Evolutionary conservation across 345 rosid species (phyloP).

Genomic region (Aethionema arabicum): DNA sequence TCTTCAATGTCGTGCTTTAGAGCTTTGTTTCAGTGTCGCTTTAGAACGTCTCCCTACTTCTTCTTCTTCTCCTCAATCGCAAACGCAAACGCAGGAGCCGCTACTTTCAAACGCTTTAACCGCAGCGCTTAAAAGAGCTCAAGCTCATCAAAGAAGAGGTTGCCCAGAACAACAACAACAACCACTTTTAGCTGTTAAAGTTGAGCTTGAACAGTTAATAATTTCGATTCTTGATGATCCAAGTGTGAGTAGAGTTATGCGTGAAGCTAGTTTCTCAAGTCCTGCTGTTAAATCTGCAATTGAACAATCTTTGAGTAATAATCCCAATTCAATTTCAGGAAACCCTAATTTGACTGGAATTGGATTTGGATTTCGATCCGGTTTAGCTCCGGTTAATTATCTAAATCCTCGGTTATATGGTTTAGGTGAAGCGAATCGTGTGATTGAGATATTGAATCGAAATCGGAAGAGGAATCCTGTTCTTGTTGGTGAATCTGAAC

Average conservation of each 20-base stretch:
- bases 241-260: conserved; percentile 94
- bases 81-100: conserved; percentile 51
- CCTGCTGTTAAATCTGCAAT: conserved; percentile 90
- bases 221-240: conserved; percentile 98
- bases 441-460: conserved; percentile 64
- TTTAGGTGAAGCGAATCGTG: conserved; percentile 48
- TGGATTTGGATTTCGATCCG: conserved; percentile 67
- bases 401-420: conserved; percentile 73
- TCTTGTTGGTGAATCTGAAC: conserved; percentile 84
- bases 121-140: conserved; percentile 98
- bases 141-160: conserved; percentile 97
- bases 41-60: conserved; percentile 82
- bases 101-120: conserved; percentile 93
- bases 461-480: conserved; percentile 78
- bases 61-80: conserved; percentile 35
- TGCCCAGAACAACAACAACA: conserved; percentile 99
- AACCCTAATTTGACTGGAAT: conserved; percentile 40
- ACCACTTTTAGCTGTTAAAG: conserved; percentile 90
- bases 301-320: conserved; percentile 62
- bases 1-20: conserved; percentile 97
- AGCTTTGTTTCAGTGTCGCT: conserved; percentile 99
- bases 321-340: conserved; percentile 40
- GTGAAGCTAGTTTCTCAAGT: conserved; percentile 96
- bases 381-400: conserved; percentile 43
- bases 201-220: conserved; percentile 94